Percentiles rank a stretch among this genome's conserved stretches.
These are phyloP conservation scores for Streptanthus diversifolius DNA, from an alignment of 345 rosid species.

Conservation along the genomic window DNA sequence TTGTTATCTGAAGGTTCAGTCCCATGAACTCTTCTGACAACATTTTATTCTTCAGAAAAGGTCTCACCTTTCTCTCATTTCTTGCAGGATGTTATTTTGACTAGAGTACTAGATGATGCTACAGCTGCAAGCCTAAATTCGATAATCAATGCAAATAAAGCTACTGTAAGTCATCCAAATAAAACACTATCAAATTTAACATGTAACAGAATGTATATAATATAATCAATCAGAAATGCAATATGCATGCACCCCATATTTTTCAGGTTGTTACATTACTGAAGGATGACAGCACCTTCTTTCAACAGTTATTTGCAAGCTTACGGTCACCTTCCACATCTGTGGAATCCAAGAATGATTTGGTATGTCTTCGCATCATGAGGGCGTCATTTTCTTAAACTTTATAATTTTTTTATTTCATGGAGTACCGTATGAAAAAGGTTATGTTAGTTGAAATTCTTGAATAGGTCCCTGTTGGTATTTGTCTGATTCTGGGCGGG, in stretches of 20 bases:
- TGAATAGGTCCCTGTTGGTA: background rate
- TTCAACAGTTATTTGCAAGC: constrained; percentile 81
- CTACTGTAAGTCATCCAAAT: constrained; percentile 54
- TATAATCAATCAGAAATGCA: background rate
- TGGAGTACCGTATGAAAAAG: constrained; percentile 8
- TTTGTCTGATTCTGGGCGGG: background rate
- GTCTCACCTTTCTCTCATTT: constrained; percentile 13
- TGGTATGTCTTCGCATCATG: constrained; percentile 48
- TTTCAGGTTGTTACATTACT: constrained; percentile 69
- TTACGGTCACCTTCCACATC: constrained; percentile 58
- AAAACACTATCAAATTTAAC: background rate
- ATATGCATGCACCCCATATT: constrained; percentile 1
- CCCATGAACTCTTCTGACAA: constrained; percentile 15
- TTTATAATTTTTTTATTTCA: background rate
- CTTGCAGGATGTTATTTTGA: constrained; percentile 81
- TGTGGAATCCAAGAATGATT: constrained; percentile 67
- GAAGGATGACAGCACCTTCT: constrained; percentile 73
- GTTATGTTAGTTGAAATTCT: constrained; percentile 1
- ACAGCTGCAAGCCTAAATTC: constrained; percentile 62
- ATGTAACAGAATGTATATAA: background rate
- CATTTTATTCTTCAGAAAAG: background rate
- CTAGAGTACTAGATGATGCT: constrained; percentile 69
- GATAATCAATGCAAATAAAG: constrained; percentile 67
- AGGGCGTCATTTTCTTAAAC: constrained; percentile 3
- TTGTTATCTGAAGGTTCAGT: constrained; percentile 78